Evolutionary conservation across 768 basidiomycete genomes (phyloP).

Genomic region (Russula emetica): DNA sequence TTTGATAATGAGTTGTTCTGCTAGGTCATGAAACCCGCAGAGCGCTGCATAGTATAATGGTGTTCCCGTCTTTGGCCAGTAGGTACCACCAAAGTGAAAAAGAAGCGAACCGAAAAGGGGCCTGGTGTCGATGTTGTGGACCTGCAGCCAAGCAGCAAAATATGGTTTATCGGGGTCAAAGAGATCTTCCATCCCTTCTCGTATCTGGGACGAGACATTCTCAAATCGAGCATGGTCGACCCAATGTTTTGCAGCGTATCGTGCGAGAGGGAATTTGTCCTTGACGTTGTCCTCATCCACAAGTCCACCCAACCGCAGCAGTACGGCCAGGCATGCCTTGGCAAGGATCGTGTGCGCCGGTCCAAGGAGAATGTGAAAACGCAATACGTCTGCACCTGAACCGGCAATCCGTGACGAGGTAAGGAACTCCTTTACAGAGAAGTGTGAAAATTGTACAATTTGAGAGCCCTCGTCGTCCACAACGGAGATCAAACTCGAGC

Average conservation of each 20-base stretch:
- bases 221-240: neutral
- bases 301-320: neutral
- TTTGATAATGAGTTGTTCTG: neutral
- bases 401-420: no score
- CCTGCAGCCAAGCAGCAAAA: neutral
- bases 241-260: slow-evolving; percentile 6
- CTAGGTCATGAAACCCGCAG: neutral
- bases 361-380: no score
- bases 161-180: neutral
- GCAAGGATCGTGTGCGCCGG: no score
- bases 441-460: no score
- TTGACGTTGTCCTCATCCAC: neutral
- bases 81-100: no score
- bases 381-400: no score
- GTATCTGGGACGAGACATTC: neutral
- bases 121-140: neutral
- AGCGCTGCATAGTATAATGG: neutral
- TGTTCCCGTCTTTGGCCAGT: no score
- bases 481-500: no score
- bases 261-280: neutral
- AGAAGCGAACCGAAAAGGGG: no score
- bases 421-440: no score
- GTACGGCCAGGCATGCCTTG: no score
- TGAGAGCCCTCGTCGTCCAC: no score
- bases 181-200: neutral